Percentiles rank a stretch among this genome's conserved stretches.
Evolutionary conservation across 768 basidiomycete species (phyloP).

Genomic region (Hortiboletus flavorubellus): DNA sequence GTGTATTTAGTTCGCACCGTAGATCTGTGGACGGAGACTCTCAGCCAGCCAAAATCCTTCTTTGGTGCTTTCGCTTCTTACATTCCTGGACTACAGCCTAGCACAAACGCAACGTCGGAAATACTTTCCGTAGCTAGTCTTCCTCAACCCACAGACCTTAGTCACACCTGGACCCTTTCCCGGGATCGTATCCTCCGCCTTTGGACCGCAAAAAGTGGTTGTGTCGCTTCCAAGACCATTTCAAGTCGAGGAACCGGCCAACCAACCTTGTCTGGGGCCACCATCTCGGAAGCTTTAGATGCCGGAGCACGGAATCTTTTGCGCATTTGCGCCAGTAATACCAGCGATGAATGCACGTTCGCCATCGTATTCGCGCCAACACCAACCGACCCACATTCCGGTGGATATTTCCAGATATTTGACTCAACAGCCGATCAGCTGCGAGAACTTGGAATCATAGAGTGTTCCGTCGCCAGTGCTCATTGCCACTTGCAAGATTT

Average conservation of each 20-base stretch:
- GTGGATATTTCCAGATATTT: slow-evolving; percentile 77
- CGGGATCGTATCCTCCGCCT: slow-evolving; percentile 80
- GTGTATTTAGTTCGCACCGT: slow-evolving; percentile 11
- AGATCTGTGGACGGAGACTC: slow-evolving; percentile 73
- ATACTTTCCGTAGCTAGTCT: slow-evolving; percentile 71
- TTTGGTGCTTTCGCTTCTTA: slow-evolving; percentile 65
- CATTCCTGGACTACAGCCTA: slow-evolving; percentile 50
- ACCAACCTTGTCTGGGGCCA: slow-evolving; percentile 29
- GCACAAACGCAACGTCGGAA: slow-evolving; percentile 48
- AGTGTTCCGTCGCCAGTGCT: slow-evolving; percentile 56
- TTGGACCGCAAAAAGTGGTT: slow-evolving; percentile 78
- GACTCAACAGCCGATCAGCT: slow-evolving; percentile 56
- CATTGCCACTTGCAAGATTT: slow-evolving; percentile 81
- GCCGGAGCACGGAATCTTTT: slow-evolving; percentile 62
- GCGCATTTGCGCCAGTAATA: slow-evolving; percentile 51
- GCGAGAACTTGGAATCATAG: slow-evolving; percentile 53
- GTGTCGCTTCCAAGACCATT: slow-evolving; percentile 61
- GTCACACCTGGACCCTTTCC: slow-evolving; percentile 80
- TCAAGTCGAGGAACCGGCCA: slow-evolving; percentile 35
- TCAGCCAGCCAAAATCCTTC: slow-evolving; percentile 64
- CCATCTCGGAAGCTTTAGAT: slow-evolving; percentile 51
- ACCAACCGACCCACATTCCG: slow-evolving; percentile 56
- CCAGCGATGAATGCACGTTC: slow-evolving; percentile 51
- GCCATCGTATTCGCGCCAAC: slow-evolving; percentile 74
- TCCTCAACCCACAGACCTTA: slow-evolving; percentile 73